Evolutionary conservation across 2,329 filamentous ascomycete species (phyloP).

Genomic region (Talaromyces sp.): DNA sequence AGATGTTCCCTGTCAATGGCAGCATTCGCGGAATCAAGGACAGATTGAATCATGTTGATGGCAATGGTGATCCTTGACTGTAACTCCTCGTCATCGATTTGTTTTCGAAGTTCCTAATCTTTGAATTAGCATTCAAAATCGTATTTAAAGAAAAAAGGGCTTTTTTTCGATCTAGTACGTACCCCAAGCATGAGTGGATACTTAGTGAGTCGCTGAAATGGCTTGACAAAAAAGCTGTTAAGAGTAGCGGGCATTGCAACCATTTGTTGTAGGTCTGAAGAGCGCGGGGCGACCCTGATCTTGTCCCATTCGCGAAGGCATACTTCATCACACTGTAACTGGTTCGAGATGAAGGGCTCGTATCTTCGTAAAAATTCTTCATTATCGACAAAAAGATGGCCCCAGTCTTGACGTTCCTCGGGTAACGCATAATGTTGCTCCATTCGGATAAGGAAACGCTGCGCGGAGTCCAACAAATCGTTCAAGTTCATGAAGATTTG

Average conservation of each 20-base stretch:
- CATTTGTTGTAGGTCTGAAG: slow-evolving; percentile 67
- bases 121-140: slow-evolving; percentile 10
- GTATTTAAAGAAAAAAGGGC: not conserved
- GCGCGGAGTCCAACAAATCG: slow-evolving; percentile 88
- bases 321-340: slow-evolving; percentile 82
- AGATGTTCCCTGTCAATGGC: slow-evolving; percentile 86
- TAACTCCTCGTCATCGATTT: slow-evolving; percentile 67
- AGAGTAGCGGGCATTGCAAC: slow-evolving; percentile 83
- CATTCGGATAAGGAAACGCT: slow-evolving; percentile 89
- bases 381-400: slow-evolving; percentile 80
- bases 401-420: slow-evolving; percentile 79
- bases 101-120: slow-evolving; percentile 77
- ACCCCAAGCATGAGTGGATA: slow-evolving; percentile 88
- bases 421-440: slow-evolving; percentile 90
- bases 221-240: slow-evolving; percentile 90
- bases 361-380: slow-evolving; percentile 90
- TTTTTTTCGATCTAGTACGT: slow-evolving; percentile 24
- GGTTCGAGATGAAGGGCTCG: slow-evolving; percentile 95
- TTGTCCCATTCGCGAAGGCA: slow-evolving; percentile 84
- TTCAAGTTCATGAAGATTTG: slow-evolving; percentile 97
- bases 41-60: slow-evolving; percentile 75
- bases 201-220: slow-evolving; percentile 92
- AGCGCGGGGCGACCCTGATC: slow-evolving; percentile 64
- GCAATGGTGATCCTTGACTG: slow-evolving; percentile 71
- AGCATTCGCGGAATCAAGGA: slow-evolving; percentile 81